Conservation (phyloP, 768 basidiomycete genomes). For the Pisolithus marmoratus region DNA sequence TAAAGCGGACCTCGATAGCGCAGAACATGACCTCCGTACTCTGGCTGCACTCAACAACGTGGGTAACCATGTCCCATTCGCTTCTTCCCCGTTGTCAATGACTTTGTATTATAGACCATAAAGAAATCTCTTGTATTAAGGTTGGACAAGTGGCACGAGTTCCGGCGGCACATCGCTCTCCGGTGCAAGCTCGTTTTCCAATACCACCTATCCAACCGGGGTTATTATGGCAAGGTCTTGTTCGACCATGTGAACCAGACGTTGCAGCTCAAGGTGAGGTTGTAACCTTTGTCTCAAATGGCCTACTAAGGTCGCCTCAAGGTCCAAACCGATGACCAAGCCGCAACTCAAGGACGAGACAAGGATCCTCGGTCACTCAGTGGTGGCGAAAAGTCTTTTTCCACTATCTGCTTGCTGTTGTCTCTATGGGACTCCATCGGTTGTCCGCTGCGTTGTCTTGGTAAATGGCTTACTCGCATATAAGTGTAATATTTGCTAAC, state of each 20-base stretch:
- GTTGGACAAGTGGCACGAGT: conserved; percentile 75
- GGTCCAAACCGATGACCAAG: conserved; percentile 83
- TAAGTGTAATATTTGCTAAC: conserved; percentile 1
- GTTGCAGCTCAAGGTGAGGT: conserved; percentile 55
- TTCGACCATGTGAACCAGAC: conserved; percentile 74
- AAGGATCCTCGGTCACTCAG: conserved; percentile 84
- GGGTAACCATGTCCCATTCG: conserved; percentile 5
- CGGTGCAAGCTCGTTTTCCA: conserved; percentile 81
- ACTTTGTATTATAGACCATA: conserved; percentile 46
- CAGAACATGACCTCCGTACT: conserved; percentile 56
- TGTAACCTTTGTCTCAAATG: background rate
- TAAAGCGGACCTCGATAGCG: conserved; percentile 51
- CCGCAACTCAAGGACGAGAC: conserved; percentile 58
- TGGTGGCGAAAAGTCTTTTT: conserved; percentile 96
- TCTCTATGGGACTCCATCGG: conserved; percentile 95
- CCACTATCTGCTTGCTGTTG: conserved; percentile 90
- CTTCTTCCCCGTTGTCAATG: background rate
- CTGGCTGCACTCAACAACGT: conserved; percentile 66
- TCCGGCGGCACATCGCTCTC: conserved; percentile 83
- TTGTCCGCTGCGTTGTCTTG: conserved; percentile 89
- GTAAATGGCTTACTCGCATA: conserved; percentile 32
- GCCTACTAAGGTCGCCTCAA: conserved; percentile 16
- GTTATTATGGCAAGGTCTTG: conserved; percentile 82
- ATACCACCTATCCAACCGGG: conserved; percentile 77
- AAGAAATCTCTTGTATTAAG: conserved; percentile 61